Base-by-base conservation (phyloP, 1,284 basidiomycete genomes). In the Malassezia arunalokei region DNA sequence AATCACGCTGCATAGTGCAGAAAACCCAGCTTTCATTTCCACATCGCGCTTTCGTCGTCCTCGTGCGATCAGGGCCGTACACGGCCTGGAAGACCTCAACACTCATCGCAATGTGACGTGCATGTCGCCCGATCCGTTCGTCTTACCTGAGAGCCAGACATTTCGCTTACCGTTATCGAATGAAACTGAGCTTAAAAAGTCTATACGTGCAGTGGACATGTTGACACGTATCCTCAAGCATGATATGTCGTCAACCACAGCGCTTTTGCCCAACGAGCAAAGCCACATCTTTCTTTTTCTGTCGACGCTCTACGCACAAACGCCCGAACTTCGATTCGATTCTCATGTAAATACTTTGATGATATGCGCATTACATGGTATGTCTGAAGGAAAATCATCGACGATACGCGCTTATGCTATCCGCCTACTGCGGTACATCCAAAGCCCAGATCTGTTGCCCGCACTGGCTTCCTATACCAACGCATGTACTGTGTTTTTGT, bases 1-100 rank as follows among this genome's bases (percentile, higher is more conserved):
- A 42, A 44, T 20, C 33, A 44, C 37, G 42, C 49, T 27, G 47
- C 30, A 9, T 32, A n/a, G 6, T 11, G 6, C 40, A n/a, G 14
- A 32, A 30, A 33, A 43, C 27, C 27, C 27, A n/a, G 28, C 20
- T n/a, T 14, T 28, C 17, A 12, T 28, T 5, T 7, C 27, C 8
- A 28, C 44, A 7, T 20, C 14, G 8, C 28, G 8, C 8, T 55
- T 33, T 39, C 39, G 48, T 12, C 41, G 38, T 3, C 53, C 53
- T n/a, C 42, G 43, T 2, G 53, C 53, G 8, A 50, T 55, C 5
- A 47, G 53, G n/a, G 43, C 53, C n/a, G 38, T 50, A 3, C 53
- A 50, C 15, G 48, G 48, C 6, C 38, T 55, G 12, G 53, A 50
- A 12, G 52, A 49, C 12, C 43, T 55, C 28, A 50, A 50, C 27